Conservation (phyloP, 805 yeast species). For the Metschnikowia corniflorae region DNA sequence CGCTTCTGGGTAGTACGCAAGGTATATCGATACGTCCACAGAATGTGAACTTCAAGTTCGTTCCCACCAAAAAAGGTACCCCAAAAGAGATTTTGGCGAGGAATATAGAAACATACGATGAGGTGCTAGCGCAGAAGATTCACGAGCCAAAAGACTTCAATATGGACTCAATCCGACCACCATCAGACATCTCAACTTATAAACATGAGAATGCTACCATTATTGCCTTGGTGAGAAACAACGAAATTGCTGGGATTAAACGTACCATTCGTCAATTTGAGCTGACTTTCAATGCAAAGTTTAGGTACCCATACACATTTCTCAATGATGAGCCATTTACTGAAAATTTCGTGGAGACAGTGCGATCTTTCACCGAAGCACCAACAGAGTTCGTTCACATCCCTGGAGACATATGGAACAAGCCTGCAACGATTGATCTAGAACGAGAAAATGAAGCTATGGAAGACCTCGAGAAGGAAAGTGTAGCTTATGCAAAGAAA, state of each 20-base stretch:
- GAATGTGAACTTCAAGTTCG: slow-evolving; percentile 33
- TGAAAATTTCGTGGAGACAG: slow-evolving; percentile 47
- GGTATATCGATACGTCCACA: slow-evolving; percentile 19
- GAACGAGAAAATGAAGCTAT: slow-evolving; percentile 40
- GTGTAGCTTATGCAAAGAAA: slow-evolving; percentile 58
- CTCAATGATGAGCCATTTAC: slow-evolving; percentile 68
- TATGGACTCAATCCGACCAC: slow-evolving; percentile 28
- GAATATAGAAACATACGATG: slow-evolving; percentile 38
- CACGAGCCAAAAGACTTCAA: slow-evolving; percentile 47
- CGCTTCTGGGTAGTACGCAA: neutral
- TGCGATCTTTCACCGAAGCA: slow-evolving; percentile 33
- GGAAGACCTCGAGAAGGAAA: slow-evolving; percentile 35
- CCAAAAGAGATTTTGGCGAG: slow-evolving; percentile 31
- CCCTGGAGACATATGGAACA: slow-evolving; percentile 49
- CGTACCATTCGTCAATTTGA: slow-evolving; percentile 61
- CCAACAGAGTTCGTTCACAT: slow-evolving; percentile 39
- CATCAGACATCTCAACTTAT: slow-evolving; percentile 23
- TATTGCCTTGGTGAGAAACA: slow-evolving; percentile 66
- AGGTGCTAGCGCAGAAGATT: slow-evolving; percentile 35
- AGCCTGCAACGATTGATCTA: slow-evolving; percentile 54
- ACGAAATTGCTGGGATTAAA: slow-evolving; percentile 49
- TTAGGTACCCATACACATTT: slow-evolving; percentile 77
- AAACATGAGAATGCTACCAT: slow-evolving; percentile 72
- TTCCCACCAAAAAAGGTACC: slow-evolving; percentile 28
- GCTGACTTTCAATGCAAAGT: slow-evolving; percentile 60